Conservation (phyloP, 345 rosid genomes). For the Eucalyptus victrix region DNA sequence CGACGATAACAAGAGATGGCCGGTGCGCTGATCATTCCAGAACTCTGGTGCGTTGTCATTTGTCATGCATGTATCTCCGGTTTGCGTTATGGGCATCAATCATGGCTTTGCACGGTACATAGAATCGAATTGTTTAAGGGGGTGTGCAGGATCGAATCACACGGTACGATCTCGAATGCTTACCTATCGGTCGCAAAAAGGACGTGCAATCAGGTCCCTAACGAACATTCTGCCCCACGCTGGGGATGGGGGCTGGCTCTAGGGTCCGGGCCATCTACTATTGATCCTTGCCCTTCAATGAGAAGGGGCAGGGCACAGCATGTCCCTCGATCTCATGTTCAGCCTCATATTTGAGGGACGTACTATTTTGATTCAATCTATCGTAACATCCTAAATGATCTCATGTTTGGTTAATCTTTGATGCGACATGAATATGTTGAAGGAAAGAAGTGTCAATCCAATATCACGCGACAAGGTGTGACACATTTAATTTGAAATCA, state of each 20-base stretch:
- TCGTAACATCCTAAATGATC: background rate
- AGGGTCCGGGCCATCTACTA: background rate
- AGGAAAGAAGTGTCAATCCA: too few relatives aligned
- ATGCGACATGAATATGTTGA: background rate
- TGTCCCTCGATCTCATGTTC: background rate
- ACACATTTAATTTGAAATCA: too few relatives aligned
- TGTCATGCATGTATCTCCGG: background rate
- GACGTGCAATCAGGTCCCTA: too few relatives aligned
- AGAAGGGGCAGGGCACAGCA: background rate
- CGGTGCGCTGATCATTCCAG: background rate
- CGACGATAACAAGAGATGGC: background rate
- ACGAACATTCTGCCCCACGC: background rate
- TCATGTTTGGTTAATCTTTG: background rate
- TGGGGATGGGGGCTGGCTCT: background rate
- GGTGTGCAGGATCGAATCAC: too few relatives aligned
- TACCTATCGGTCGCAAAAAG: too few relatives aligned
- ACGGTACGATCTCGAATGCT: too few relatives aligned
- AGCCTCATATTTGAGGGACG: background rate
- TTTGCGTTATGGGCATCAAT: background rate
- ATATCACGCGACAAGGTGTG: too few relatives aligned
- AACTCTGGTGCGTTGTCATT: background rate
- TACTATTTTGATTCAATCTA: too few relatives aligned
- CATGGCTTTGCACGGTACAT: background rate
- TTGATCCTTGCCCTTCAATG: background rate
- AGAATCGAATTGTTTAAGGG: background rate